Percentiles rank a stretch among this genome's conserved stretches.
phyloP scores from a whole-genome alignment of 225 moss, liverwort and hornwort genomes.

The Physcomitrium patens region DNA sequence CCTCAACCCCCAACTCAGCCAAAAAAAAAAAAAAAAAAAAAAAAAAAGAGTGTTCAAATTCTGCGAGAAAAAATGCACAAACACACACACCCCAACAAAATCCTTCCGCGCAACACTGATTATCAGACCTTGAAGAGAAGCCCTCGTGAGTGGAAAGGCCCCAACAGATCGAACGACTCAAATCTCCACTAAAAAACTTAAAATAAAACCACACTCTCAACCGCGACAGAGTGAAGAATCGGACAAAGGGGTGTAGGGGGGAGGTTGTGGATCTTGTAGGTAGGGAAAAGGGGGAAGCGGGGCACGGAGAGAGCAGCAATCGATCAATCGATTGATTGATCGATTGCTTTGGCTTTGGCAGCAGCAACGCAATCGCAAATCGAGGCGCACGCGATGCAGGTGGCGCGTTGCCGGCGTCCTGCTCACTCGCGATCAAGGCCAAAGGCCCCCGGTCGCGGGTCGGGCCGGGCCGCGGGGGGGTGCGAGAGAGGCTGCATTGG shows the following conservation, averaged over 20 bases:
- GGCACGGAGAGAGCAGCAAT: constrained; percentile 5
- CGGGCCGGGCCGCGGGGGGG: not conserved
- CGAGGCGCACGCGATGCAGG: constrained; percentile 39
- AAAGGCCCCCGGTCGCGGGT: constrained; percentile 18
- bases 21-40: no score
- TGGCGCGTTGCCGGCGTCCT: constrained; percentile 50
- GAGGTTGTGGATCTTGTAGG: constrained; percentile 41
- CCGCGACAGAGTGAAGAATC: not conserved
- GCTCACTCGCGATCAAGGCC: constrained; percentile 30
- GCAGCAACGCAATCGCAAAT: constrained; percentile 35
- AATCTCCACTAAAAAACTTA: constrained; percentile 4
- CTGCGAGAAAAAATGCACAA: no score
- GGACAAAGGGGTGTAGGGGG: constrained; percentile 12
- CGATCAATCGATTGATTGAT: no score
- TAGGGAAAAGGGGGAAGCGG: not conserved
- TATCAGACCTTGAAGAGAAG: no score
- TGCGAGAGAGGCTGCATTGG: no score
- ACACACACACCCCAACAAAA: no score
- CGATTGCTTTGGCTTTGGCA: constrained; percentile 30
- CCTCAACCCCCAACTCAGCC: no score
- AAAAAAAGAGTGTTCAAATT: no score
- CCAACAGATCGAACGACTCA: not conserved
- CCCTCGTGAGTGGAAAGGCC: not conserved
- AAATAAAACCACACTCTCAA: no score
- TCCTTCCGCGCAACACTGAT: no score